phyloP scores from a whole-genome alignment of 352 stramenopile genomes.

The Halophytophthora polymorphica region DNA sequence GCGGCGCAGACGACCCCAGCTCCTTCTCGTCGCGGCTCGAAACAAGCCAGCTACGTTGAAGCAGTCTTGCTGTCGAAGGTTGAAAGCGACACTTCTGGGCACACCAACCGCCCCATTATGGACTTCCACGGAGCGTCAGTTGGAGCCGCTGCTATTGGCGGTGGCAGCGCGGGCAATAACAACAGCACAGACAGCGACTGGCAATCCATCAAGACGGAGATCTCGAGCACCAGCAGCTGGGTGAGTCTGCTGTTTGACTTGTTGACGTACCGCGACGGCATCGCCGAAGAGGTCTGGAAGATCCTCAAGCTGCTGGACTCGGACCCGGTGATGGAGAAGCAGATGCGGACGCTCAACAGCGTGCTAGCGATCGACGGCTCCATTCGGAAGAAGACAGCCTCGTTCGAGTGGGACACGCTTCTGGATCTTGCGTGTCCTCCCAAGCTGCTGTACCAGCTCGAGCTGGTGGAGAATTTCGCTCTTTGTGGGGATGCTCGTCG shows the following conservation, averaged over 20 bases:
- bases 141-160: constrained; percentile 9
- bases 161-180: constrained; percentile 32
- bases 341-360: constrained; percentile 60
- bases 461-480: constrained; percentile 60
- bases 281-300: constrained; percentile 76
- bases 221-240: constrained; percentile 45
- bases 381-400: constrained; percentile 32
- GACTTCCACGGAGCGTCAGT: constrained; percentile 34
- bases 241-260: constrained; percentile 47
- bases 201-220: constrained; percentile 62
- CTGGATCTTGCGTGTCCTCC: constrained; percentile 54
- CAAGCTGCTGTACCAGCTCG: constrained; percentile 68
- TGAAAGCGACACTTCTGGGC: constrained; percentile 59
- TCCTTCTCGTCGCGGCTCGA: constrained; percentile 14
- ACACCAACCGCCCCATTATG: constrained; percentile 40
- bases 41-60: constrained; percentile 48
- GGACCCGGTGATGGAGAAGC: constrained; percentile 67
- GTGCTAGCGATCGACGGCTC: constrained; percentile 68
- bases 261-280: constrained; percentile 38
- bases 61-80: constrained; percentile 59
- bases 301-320: constrained; percentile 67
- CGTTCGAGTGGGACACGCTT: constrained; percentile 59
- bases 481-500: constrained; percentile 32
- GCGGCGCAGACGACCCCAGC: constrained; percentile 26
- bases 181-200: constrained; percentile 58